Evolutionary conservation across 2,329 filamentous ascomycete species (phyloP).

Genomic region (Stenocarpella maydis): DNA sequence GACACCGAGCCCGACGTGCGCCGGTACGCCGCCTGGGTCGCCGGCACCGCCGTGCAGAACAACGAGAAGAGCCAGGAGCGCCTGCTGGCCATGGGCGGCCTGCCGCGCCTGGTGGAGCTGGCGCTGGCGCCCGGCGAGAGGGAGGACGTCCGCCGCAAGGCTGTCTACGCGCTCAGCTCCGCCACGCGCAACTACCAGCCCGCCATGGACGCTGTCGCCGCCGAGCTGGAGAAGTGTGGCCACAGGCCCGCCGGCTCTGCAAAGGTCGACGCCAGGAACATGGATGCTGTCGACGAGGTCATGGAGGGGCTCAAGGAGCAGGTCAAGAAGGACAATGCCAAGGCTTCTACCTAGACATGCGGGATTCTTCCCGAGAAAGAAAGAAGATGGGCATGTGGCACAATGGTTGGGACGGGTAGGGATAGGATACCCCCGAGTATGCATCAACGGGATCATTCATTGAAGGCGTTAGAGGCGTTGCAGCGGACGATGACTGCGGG

Average conservation of each 20-base stretch:
- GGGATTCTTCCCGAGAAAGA: not conserved
- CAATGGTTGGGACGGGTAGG: slow-evolving; percentile 21
- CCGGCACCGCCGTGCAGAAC: slow-evolving; percentile 96
- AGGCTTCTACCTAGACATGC: slow-evolving; percentile 28
- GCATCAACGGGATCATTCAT: slow-evolving; percentile 41
- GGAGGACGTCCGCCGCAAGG: slow-evolving; percentile 79
- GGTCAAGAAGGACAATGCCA: slow-evolving; percentile 45
- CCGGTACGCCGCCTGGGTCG: slow-evolving; percentile 90
- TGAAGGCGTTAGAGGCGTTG: slow-evolving; percentile 47
- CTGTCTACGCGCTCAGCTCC: slow-evolving; percentile 87
- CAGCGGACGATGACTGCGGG: slow-evolving; percentile 5
- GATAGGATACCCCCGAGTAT: slow-evolving; percentile 26
- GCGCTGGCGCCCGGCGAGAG: slow-evolving; percentile 67
- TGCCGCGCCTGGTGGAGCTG: slow-evolving; percentile 74
- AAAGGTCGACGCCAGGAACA: slow-evolving; percentile 82
- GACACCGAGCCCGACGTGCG: slow-evolving; percentile 76
- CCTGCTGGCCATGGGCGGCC: slow-evolving; percentile 67
- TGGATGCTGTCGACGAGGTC: slow-evolving; percentile 83
- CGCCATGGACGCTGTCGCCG: slow-evolving; percentile 73
- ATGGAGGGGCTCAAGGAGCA: slow-evolving; percentile 72
- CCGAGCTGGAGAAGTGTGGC: slow-evolving; percentile 65
- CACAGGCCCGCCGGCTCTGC: slow-evolving; percentile 52
- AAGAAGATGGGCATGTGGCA: not conserved
- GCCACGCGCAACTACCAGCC: slow-evolving; percentile 90
- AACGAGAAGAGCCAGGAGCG: slow-evolving; percentile 86